Conservation (phyloP, 2,329 filamentous ascomycete species). For the Venturia asperata region DNA sequence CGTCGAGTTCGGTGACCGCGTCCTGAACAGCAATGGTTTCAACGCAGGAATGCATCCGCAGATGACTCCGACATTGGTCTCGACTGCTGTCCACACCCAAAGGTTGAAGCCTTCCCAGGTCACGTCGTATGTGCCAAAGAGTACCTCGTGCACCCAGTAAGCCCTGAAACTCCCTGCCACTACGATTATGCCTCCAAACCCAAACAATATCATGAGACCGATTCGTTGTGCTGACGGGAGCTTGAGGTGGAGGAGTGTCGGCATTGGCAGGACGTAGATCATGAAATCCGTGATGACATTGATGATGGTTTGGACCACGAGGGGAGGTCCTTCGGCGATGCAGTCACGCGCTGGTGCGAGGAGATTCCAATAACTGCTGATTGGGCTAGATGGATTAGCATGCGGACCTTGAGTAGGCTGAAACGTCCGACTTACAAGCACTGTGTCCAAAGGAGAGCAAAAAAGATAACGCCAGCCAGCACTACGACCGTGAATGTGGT, state of each 20-base stretch:
- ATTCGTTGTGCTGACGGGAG: constrained; percentile 18
- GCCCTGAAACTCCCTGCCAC: constrained; percentile 17
- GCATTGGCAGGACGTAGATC: constrained; percentile 19
- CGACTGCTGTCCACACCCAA: constrained; percentile 20
- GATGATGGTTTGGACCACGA: constrained; percentile 16
- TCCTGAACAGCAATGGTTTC: constrained; percentile 26
- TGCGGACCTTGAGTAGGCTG: neutral
- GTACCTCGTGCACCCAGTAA: constrained; percentile 16
- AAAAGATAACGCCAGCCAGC: constrained; percentile 31
- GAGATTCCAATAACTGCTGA: constrained; percentile 19
- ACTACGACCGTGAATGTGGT: constrained; percentile 31
- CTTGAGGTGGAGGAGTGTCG: constrained; percentile 16
- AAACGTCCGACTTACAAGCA: constrained; percentile 16
- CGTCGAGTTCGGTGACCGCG: constrained; percentile 26
- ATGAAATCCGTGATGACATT: constrained; percentile 18
- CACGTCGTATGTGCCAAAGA: constrained; percentile 20
- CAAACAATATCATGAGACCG: constrained; percentile 19
- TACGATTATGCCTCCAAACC: constrained; percentile 18
- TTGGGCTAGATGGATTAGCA: constrained; percentile 5
- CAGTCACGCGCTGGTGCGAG: constrained; percentile 12
- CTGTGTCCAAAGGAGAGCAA: constrained; percentile 31
- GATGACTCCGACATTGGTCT: constrained; percentile 19
- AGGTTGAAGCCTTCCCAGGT: constrained; percentile 19
- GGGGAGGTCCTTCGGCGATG: constrained; percentile 18
- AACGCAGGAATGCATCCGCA: constrained; percentile 19